phyloP scores from a whole-genome alignment of 306 rosid species.

The Prunus fruticosa region DNA sequence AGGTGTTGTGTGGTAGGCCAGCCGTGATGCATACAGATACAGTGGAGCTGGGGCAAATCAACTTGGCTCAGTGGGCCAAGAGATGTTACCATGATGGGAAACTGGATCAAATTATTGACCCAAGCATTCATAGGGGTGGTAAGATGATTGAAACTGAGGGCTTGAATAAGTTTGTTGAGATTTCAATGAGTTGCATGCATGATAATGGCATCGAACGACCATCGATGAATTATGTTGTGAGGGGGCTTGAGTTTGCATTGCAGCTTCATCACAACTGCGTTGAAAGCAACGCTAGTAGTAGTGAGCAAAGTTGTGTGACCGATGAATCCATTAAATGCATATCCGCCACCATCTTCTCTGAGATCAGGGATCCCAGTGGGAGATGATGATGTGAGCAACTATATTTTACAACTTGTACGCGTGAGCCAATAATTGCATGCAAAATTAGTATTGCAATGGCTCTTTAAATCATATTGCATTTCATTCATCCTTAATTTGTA shows the following conservation, averaged over 20 bases:
- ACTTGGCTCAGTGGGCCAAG: constrained; percentile 41
- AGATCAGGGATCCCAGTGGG: too few species aligned
- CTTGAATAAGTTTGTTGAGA: constrained; percentile 11
- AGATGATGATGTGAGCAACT: too few species aligned
- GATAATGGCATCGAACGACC: constrained; percentile 25
- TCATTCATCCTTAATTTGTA: too few species aligned
- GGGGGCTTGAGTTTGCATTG: constrained; percentile 23
- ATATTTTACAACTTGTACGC: too few species aligned
- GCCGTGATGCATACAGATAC: constrained; percentile 20
- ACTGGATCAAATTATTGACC: constrained; percentile 10
- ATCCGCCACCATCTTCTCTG: too few species aligned
- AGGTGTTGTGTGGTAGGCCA: constrained; percentile 35
- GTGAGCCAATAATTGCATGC: too few species aligned
- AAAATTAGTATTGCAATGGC: too few species aligned
- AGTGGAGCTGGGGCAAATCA: constrained; percentile 17
- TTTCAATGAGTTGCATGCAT: constrained; percentile 10
- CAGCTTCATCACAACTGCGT: neutral
- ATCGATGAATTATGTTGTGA: constrained; percentile 21
- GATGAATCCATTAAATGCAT: too few species aligned
- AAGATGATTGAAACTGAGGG: constrained; percentile 7
- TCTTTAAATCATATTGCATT: too few species aligned
- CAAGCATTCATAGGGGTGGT: neutral
- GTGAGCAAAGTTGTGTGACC: too few species aligned
- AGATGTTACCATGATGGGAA: constrained; percentile 1
- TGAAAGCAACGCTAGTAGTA: too few species aligned